Evolutionary conservation across 2,329 filamentous ascomycete species (phyloP).

Genomic region (Elsinoe ampelina): DNA sequence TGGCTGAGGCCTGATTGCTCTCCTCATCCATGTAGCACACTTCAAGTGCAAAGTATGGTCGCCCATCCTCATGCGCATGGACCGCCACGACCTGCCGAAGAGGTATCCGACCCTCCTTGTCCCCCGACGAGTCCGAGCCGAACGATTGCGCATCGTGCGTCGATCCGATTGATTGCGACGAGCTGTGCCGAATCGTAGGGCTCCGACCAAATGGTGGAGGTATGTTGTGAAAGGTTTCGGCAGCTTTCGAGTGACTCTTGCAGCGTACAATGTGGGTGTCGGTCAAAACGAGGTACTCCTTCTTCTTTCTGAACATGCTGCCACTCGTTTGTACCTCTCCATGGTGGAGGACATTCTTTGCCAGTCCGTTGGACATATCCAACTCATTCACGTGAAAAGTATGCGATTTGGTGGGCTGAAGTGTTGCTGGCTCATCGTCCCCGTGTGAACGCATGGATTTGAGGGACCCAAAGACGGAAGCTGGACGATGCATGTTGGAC

Average conservation of each 20-base stretch:
- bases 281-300: slow-evolving; percentile 62
- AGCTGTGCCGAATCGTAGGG: slow-evolving; percentile 45
- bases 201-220: slow-evolving; percentile 31
- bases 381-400: slow-evolving; percentile 38
- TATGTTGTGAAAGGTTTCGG: slow-evolving; percentile 47
- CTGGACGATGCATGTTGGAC: slow-evolving; percentile 28
- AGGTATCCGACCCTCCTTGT: slow-evolving; percentile 49
- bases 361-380: slow-evolving; percentile 19
- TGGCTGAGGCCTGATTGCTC: slow-evolving; percentile 49
- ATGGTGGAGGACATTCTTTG: slow-evolving; percentile 49
- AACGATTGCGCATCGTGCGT: slow-evolving; percentile 51
- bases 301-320: slow-evolving; percentile 62
- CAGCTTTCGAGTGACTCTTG: slow-evolving; percentile 57
- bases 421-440: slow-evolving; percentile 41
- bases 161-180: slow-evolving; percentile 50
- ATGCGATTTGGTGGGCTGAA: slow-evolving; percentile 43
- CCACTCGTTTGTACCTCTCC: slow-evolving; percentile 62
- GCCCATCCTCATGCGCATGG: slow-evolving; percentile 57
- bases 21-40: slow-evolving; percentile 60
- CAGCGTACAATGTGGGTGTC: slow-evolving; percentile 59
- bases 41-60: slow-evolving; percentile 57
- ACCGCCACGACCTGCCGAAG: slow-evolving; percentile 59
- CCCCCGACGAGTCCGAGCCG: slow-evolving; percentile 40
- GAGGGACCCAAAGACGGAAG: slow-evolving; percentile 51
- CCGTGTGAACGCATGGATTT: slow-evolving; percentile 43